Evolutionary conservation across 352 stramenopile species (phyloP).

Genomic region (Pilasporangium apinafurcum): DNA sequence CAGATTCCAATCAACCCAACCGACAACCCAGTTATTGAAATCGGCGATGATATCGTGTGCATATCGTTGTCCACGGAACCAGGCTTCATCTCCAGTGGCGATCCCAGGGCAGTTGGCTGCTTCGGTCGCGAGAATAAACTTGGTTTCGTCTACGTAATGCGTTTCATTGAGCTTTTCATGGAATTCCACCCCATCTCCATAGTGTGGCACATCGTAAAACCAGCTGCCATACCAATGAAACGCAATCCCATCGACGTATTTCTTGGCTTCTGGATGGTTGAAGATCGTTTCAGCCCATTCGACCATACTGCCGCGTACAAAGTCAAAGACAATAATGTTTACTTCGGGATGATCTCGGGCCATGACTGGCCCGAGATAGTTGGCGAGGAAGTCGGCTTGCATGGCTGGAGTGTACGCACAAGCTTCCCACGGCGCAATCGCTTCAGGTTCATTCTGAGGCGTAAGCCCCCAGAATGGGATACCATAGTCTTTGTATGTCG

Average conservation of each 20-base stretch:
- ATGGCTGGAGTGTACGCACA: slow-evolving; percentile 47
- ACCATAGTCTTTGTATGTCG: slow-evolving; percentile 80
- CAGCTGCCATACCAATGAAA: no score
- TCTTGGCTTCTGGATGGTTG: slow-evolving; percentile 38
- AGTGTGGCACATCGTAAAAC: slow-evolving; percentile 57
- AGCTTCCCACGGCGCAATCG: slow-evolving; percentile 64
- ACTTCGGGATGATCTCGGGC: slow-evolving; percentile 81
- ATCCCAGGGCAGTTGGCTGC: slow-evolving; percentile 74
- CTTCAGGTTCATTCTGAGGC: slow-evolving; percentile 89
- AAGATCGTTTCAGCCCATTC: slow-evolving; percentile 74
- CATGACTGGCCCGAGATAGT: slow-evolving; percentile 82
- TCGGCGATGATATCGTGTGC: slow-evolving; percentile 89
- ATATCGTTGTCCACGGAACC: slow-evolving; percentile 84
- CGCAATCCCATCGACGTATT: slow-evolving; percentile 88
- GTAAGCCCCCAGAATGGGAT: slow-evolving; percentile 87
- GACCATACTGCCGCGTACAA: slow-evolving; percentile 78
- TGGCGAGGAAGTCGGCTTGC: slow-evolving; percentile 73
- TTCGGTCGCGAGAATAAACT: slow-evolving; percentile 67
- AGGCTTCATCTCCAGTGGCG: slow-evolving; percentile 45
- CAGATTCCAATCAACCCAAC: slow-evolving; percentile 93
- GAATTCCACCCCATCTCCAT: slow-evolving; percentile 69
- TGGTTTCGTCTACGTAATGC: slow-evolving; percentile 48
- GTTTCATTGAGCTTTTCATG: slow-evolving; percentile 72
- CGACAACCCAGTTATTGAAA: slow-evolving; percentile 82
- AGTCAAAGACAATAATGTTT: slow-evolving; percentile 90